Base-by-base conservation (phyloP, 805 yeast species). In the Limtongia smithiae region DNA sequence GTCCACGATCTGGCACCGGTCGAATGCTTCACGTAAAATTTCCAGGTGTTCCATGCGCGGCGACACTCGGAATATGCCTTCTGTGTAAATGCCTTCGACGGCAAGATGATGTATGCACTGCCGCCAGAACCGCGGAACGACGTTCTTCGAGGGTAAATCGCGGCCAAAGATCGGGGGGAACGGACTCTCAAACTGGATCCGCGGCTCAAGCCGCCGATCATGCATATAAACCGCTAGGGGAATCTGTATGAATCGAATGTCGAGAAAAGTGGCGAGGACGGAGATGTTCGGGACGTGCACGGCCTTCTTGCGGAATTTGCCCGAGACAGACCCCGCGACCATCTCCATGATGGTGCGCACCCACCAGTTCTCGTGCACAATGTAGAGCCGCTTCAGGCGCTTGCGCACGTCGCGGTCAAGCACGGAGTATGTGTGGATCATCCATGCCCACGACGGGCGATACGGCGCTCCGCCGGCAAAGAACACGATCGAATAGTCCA, bases 341-440 rank as follows among this genome's bases (percentile, higher is more conserved):
- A 88, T 75, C 46, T 85, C 89, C 14, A 84, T 77, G 32, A 87
- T 76, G 0, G 95, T 82, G 59, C 88, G 79, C 24, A 87, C 78
- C 68, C 90, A 78, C 93, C 96, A 89, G 40, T 85, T 83, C 58
- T 90, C 96, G 67, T 91, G 97, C 2, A 91, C 95, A 27, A 90
- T 76, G 55, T 82, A 84, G 2, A 88, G 71, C 60, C 80, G 82
- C 44, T 70, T 69, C 37, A 91, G 67, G 47, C 77, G 72, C 44
- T 76, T 75, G 51, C 79, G 77, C 37, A 74, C 68, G 4, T 72
- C 72, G 14, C 76, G 73, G 1, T 91, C 80, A 24, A 91, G 73
- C 55, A 78, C 68, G 54, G 77, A 68, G 62, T 76, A 79, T 46
- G 80, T 72, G 42, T 71, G 74, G n/a, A 79, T 71, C 51, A 88